Base-by-base conservation (phyloP, 257 asterid species). In the Buddleja alternifolia region DNA sequence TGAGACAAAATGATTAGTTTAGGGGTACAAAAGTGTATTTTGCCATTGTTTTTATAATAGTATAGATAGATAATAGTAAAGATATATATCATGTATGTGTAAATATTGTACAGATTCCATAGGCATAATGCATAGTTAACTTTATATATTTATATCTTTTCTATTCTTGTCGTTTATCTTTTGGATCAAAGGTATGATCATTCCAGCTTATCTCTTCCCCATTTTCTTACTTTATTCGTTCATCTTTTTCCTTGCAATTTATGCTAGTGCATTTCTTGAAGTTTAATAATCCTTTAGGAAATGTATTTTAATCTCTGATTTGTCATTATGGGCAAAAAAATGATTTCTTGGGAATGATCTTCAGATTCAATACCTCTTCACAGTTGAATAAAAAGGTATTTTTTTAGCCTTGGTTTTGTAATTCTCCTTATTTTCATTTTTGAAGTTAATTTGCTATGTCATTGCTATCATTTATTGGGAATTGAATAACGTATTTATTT, bases 131-230 rank as follows among this genome's bases (percentile, higher is more conserved):
- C 16, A 20, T 21, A 54, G 32, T 59, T 65, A 50, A 32, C 76
- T 56, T 70, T 70, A 24, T 34, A 51, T 50, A 46, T 20, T 41
- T 60, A 19, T 47, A 58, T 63, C 55, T 65, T 71, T 46, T 34
- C 69, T 55, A 19, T 50, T 66, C 68, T 63, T 55, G 55, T 55
- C 75, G 7, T 60, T 64, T 47, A 20, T 60, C 56, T 16, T 17
- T 37, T 60, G 63, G 70, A 71, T 74, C 66, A 74, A 67, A 75
- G 78, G 80, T 75, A 66, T 61, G 46, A 40, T 15, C 73, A 61
- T 71, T 74, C 79, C 41, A 39, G 20, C 75, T 75, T 71, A 66
- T 71, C 73, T 54, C 11, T 47, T 40, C n/a, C 47, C 52, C 41
- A 17, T 62, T 66, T 51, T 65, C 60, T 40, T 54, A 40, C 48